phyloP scores from a whole-genome alignment of 352 stramenopile genomes.

The Pythium rhizo-oryzae region DNA sequence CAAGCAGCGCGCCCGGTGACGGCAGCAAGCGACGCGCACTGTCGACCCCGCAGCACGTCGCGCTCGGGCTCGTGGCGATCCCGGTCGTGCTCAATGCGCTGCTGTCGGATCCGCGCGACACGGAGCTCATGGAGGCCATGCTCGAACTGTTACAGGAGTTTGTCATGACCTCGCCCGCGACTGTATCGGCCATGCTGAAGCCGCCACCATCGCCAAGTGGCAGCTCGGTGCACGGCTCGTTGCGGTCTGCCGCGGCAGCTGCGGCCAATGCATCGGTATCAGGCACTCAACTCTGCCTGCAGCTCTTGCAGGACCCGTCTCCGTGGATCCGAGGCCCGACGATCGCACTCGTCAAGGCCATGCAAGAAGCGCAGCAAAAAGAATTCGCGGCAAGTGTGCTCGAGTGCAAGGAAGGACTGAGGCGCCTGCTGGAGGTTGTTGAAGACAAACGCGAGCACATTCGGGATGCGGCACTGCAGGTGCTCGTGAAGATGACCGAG shows the following conservation, averaged over 20 bases:
- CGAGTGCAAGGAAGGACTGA: constrained; percentile 69
- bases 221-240: constrained; percentile 7
- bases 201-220: constrained; percentile 1
- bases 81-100: constrained; percentile 63
- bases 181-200: constrained; percentile 45
- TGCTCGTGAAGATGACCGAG: constrained; percentile 70
- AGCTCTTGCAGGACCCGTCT: constrained; percentile 75
- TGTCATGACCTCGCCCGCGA: constrained; percentile 40
- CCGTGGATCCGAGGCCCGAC: constrained; percentile 80
- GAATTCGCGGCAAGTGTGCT: constrained; percentile 53
- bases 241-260: constrained; percentile 4
- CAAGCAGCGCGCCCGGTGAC: not conserved
- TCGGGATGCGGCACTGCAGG: constrained; percentile 67
- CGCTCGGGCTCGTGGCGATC: constrained; percentile 44
- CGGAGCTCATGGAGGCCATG: constrained; percentile 86
- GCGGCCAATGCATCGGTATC: constrained; percentile 29
- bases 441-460: constrained; percentile 84
- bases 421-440: constrained; percentile 71
- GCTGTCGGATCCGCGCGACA: constrained; percentile 75
- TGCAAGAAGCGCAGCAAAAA: constrained; percentile 58
- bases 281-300: constrained; percentile 64
- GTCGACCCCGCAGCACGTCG: constrained; percentile 39
- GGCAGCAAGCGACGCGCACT: not conserved
- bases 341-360: constrained; percentile 52
- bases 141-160: constrained; percentile 70